Evolutionary conservation across 345 rosid species (phyloP).

Genomic region (Aurinia saxatilis): DNA sequence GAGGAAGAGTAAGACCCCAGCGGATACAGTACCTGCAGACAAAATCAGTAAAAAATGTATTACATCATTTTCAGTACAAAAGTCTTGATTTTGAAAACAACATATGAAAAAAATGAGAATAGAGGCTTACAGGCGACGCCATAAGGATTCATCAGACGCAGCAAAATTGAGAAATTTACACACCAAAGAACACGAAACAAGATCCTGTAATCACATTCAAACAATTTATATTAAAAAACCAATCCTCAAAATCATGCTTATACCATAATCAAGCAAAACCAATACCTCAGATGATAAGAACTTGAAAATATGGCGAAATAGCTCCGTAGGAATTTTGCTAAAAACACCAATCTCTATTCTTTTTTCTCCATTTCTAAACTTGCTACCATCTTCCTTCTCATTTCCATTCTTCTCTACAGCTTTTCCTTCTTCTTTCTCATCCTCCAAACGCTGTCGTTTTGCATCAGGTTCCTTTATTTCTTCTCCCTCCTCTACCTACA

Average conservation of each 20-base stretch:
- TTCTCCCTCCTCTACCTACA: conserved; percentile 31
- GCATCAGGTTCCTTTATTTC: conserved; percentile 35
- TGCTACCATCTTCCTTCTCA: conserved; percentile 11
- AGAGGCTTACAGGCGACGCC: conserved; percentile 87
- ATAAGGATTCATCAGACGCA: conserved; percentile 82
- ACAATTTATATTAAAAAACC: not conserved
- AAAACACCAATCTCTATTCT: conserved; percentile 61
- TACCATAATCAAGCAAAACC: not conserved
- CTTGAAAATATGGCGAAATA: conserved; percentile 78
- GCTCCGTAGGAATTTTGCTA: conserved; percentile 72
- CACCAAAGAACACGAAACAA: conserved; percentile 69
- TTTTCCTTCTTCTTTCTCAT: conserved; percentile 17
- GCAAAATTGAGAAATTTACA: conserved; percentile 70
- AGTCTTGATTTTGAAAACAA: not conserved
- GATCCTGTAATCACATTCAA: conserved; percentile 50
- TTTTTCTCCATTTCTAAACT: conserved; percentile 15
- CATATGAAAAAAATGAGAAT: not conserved
- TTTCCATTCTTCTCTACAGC: conserved; percentile 14
- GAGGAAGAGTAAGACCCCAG: conserved; percentile 69
- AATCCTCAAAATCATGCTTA: not conserved
- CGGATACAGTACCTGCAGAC: conserved; percentile 65
- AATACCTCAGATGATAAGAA: conserved; percentile 86
- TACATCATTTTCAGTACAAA: not conserved
- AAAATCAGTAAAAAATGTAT: not conserved
- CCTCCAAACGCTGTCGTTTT: conserved; percentile 40